phyloP scores from a whole-genome alignment of 176 grass and related monocot genomes.

The Oryza rufipogon region DNA sequence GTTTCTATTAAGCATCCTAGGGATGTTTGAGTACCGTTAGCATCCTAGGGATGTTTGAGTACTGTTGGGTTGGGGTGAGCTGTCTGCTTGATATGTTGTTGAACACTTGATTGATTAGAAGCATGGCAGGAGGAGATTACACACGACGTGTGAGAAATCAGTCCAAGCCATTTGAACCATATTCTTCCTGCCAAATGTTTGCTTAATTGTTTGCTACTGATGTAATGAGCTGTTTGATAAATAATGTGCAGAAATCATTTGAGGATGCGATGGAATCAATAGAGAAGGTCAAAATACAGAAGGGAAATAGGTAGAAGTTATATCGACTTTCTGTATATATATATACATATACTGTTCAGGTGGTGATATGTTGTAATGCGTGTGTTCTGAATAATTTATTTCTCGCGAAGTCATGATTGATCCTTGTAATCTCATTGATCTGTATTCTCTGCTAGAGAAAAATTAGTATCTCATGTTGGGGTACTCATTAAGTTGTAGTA shows the following conservation, averaged over 20 bases:
- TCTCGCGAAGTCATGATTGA: neutral
- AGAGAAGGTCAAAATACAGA: conserved; percentile 47
- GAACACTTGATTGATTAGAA: neutral
- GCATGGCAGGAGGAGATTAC: neutral
- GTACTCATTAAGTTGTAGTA: neutral
- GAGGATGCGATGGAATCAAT: conserved; percentile 69
- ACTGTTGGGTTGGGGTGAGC: neutral
- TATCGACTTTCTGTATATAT: neutral
- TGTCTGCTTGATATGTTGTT: neutral
- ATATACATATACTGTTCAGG: neutral
- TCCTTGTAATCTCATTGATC: neutral
- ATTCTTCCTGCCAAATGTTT: conserved; percentile 12
- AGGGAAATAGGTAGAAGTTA: conserved; percentile 42
- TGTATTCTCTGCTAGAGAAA: neutral
- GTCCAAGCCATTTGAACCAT: neutral
- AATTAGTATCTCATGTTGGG: neutral
- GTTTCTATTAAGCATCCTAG: neutral
- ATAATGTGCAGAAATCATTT: conserved; percentile 68
- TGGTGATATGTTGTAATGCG: neutral
- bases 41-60: neutral
- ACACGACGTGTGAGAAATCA: neutral
- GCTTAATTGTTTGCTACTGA: neutral
- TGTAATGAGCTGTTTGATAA: conserved; percentile 10
- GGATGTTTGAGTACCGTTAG: neutral
- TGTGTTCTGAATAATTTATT: neutral